Evolutionary conservation across 1,139 yeast species (phyloP).

Genomic region (Suhomyces terraborum): DNA sequence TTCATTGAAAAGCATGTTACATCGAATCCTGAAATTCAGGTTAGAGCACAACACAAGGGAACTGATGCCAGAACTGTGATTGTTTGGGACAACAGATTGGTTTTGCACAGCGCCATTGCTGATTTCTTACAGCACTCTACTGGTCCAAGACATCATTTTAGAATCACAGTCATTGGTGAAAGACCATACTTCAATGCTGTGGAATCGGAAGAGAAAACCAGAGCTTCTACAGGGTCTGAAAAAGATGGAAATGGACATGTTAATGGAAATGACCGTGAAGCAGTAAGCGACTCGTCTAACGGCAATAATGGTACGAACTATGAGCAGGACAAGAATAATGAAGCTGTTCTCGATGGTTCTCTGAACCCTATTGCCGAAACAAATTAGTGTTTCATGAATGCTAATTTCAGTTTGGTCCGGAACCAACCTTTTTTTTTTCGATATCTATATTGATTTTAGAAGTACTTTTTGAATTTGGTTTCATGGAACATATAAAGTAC

Average conservation of each 20-base stretch:
- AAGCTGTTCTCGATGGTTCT: neutral
- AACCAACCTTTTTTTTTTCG: too few relatives aligned
- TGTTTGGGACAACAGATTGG: constrained; percentile 30
- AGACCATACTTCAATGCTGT: constrained; percentile 22
- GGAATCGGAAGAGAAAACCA: constrained; percentile 9
- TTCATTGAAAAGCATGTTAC: constrained; percentile 27
- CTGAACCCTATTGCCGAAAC: constrained; percentile 8
- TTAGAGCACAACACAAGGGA: constrained; percentile 28
- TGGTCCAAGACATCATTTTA: constrained; percentile 28
- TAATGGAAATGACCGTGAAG: too few relatives aligned
- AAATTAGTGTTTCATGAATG: neutral
- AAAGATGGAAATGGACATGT: constrained; percentile 12
- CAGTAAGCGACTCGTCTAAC: constrained; percentile 5
- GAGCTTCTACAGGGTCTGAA: constrained; percentile 10
- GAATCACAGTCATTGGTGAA: constrained; percentile 31
- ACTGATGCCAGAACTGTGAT: constrained; percentile 26
- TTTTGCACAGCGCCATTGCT: constrained; percentile 26
- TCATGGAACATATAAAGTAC: too few relatives aligned
- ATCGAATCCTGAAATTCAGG: constrained; percentile 29
- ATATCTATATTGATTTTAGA: too few relatives aligned
- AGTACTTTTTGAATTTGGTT: too few relatives aligned
- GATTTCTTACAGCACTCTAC: constrained; percentile 27
- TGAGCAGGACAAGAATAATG: constrained; percentile 3
- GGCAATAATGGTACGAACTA: constrained; percentile 11
- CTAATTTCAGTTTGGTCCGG: too few relatives aligned